Evolutionary conservation across 208 protist species (phyloP), one percentile per base, ranked within the genome.

Genomic region (Leishmania amazonensis): DNA sequence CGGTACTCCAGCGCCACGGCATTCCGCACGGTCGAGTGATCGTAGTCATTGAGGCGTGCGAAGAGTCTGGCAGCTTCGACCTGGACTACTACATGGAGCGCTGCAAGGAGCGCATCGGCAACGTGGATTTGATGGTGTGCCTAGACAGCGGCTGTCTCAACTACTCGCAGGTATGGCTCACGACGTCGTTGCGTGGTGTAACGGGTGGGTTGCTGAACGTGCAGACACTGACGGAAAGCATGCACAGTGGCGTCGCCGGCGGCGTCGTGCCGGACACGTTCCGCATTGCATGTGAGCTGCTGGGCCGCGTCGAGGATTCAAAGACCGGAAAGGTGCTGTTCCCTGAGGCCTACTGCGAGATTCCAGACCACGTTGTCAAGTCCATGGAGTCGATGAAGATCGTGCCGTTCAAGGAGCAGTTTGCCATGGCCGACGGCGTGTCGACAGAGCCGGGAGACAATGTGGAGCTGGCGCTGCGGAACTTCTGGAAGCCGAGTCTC

Each of bases 121-220:
- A 91, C 75, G 88, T 96, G 57, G 89, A 95, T 70, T 83, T 99
- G 28, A 93, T 99, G 79, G 86, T 99, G n/a, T 99, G 97, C 85
- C 88, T 99, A 2, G 98, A 99, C 88, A 96, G 90, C 85, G 98
- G 97, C 73, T 85, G 83, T 76, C 86, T 96, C 65, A 99, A 98
- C 80, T 99, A 99, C 81, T 93, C 99, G 31, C 93, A 98, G 83
- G 65, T 99, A 35, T 99, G 97, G 98, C 89, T 99, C 38, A 99
- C 97, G 47, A 97, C 94, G n/a, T 98, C 96, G 5, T 89, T 99
- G 58, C 95, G 98, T 78, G 98, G 98, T 73, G 88, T 99, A 11
- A 78, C 90, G 4, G 90, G 83, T 58, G 98, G 97, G 58, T 84
- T 91, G 51, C 88, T 99, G n/a, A 90, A 83, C 13, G 95, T 99